Evolutionary conservation across 441 rosid genomes (phyloP), one percentile per base, ranked within the genome.

Genomic region (Isatis lusitanica): DNA sequence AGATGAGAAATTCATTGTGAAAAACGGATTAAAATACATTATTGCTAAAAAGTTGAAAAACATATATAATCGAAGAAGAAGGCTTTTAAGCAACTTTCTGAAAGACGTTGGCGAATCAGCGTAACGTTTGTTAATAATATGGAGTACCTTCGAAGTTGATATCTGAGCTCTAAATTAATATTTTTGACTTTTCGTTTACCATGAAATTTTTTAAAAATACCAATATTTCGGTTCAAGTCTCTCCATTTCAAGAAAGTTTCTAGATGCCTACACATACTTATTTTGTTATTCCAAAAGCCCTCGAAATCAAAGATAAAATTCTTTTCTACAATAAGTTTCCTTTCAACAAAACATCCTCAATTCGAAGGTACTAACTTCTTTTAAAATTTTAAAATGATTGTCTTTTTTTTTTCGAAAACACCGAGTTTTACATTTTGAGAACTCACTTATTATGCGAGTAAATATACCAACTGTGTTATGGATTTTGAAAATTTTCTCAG

Each of bases 71-170:
- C 40, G 15, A 56, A 65, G 72, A 70, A 79, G 78, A 71, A 82
- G 83, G 69, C 90, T 83, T 81, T 68, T 50, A 84, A 84, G 90
- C 88, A 81, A 84, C 78, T 71, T 76, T 67, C 35, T 51, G 73
- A 67, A 70, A 77, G 83, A 79, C 36, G 85, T 75, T 84, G 80
- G 71, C 74, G 81, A 57, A 82, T 82, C 86, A 74, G 61, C 82
- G 79, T 76, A 70, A 39, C 81, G 73, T 79, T 51, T 66, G 80
- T 75, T 78, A 83, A 67, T 74, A 81, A 72, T 67, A 44, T 76
- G 64, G 80, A 78, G 78, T 71, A 76, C 76, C 72, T 62, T 74
- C 67, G 77, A 80, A 81, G 84, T 74, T 80, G 84, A 75, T 80
- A 61, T 76, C 63, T 60, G 26, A 67, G 35, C 78, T 73, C 68